These are phyloP conservation scores for Boletus rubescentipes DNA, from an alignment of 768 basidiomycete genomes.

Conservation along the genomic window DNA sequence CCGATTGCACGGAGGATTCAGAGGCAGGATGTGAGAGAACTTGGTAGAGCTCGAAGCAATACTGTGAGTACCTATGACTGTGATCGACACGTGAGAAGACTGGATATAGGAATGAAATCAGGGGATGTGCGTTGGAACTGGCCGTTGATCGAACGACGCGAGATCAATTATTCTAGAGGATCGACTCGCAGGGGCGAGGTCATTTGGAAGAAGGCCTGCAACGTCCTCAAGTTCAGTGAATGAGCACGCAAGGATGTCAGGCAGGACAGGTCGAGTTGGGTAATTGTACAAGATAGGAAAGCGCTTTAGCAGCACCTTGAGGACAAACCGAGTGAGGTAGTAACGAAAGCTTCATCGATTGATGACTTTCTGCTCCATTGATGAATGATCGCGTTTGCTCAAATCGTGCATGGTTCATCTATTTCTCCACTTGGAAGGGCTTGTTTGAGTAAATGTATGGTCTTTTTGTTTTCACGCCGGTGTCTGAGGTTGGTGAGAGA, in stretches of 20 bases:
- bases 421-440: conserved; percentile 77
- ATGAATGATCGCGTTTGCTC: background rate
- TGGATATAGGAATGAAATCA: conserved; percentile 16
- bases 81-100: background rate
- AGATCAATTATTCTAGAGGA: conserved; percentile 75
- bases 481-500: conserved; percentile 95
- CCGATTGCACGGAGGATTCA: conserved; percentile 9
- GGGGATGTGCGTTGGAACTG: conserved; percentile 78
- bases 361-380: conserved; percentile 76
- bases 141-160: conserved; percentile 86
- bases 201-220: conserved; percentile 76
- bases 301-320: conserved; percentile 65
- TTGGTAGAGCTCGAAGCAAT: conserved; percentile 27
- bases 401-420: conserved; percentile 43
- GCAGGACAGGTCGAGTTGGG: conserved; percentile 48
- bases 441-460: conserved; percentile 80
- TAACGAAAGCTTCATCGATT: conserved; percentile 96
- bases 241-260: background rate
- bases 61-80: background rate
- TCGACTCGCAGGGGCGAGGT: conserved; percentile 63
- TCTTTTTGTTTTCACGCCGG: conserved; percentile 85
- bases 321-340: conserved; percentile 83
- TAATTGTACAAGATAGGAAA: conserved; percentile 72
- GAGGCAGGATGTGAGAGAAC: conserved; percentile 54
- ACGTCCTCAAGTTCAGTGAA: conserved; percentile 72